phyloP scores from a whole-genome alignment of 2,329 filamentous ascomycete genomes.

The Sclerotinia nivalis region DNA sequence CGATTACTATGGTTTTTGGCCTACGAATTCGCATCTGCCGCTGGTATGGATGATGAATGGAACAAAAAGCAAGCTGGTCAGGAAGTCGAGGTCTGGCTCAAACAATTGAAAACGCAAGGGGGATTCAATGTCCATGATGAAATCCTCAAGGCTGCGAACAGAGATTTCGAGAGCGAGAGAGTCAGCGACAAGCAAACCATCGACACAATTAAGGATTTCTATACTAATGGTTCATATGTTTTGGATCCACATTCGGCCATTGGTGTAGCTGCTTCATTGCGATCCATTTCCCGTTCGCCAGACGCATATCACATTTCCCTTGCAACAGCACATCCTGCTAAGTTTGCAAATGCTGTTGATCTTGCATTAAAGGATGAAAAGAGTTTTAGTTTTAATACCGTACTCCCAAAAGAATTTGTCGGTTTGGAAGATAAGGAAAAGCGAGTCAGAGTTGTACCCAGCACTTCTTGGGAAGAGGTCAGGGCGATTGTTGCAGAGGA shows the following conservation, averaged over 20 bases:
- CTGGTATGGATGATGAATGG: constrained; percentile 64
- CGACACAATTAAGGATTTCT: constrained; percentile 61
- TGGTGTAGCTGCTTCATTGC: constrained; percentile 72
- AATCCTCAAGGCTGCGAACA: constrained; percentile 69
- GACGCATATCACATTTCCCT: constrained; percentile 71
- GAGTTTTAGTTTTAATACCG: constrained; percentile 75
- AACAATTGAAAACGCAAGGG: constrained; percentile 75
- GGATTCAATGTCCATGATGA: constrained; percentile 79
- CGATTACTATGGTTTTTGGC: constrained; percentile 91
- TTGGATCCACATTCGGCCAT: constrained; percentile 93
- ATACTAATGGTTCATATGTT: constrained; percentile 61
- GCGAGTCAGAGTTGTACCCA: constrained; percentile 68
- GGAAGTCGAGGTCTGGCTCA: constrained; percentile 76
- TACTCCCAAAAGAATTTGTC: constrained; percentile 79
- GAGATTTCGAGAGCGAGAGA: constrained; percentile 79
- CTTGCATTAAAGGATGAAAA: constrained; percentile 69
- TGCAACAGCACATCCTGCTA: constrained; percentile 92
- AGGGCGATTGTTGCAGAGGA: constrained; percentile 73
- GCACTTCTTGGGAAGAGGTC: constrained; percentile 64
- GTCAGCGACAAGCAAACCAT: constrained; percentile 68
- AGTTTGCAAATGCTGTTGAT: constrained; percentile 86
- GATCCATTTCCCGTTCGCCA: constrained; percentile 61
- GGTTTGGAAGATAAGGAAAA: constrained; percentile 76
- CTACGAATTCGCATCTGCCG: constrained; percentile 63
- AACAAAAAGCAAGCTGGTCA: constrained; percentile 71